Evolutionary conservation across 345 rosid species (phyloP).

Genomic region (Brassica nigra): DNA sequence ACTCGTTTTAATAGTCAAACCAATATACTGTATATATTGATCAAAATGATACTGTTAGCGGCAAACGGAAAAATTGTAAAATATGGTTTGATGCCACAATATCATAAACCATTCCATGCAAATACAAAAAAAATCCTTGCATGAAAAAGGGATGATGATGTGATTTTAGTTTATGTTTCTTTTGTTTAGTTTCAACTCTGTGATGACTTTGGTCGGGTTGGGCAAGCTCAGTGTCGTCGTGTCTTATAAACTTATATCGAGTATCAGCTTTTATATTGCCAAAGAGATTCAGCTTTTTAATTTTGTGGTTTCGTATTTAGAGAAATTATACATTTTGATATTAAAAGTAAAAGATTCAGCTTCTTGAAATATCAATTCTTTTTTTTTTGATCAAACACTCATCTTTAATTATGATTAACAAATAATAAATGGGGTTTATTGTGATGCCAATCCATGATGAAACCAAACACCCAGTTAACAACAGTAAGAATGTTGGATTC

Average conservation of each 20-base stretch:
- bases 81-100: background rate
- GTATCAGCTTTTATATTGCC: background rate
- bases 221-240: no score
- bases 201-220: background rate
- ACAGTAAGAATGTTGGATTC: conserved; percentile 7
- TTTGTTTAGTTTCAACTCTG: background rate
- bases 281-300: background rate
- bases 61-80: background rate
- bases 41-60: background rate
- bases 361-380: background rate
- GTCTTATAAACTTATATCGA: background rate
- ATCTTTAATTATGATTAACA: background rate
- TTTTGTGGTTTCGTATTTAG: no score
- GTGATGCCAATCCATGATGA: background rate
- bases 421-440: background rate
- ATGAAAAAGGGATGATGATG: background rate
- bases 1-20: background rate
- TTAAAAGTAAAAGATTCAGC: background rate
- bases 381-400: background rate
- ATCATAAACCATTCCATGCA: background rate
- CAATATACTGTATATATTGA: background rate
- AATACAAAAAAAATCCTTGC: background rate
- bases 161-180: background rate
- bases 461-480: background rate
- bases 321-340: no score